phyloP scores from a whole-genome alignment of 2,329 filamentous ascomycete species.

The Emmonsiellopsis sp. region DNA sequence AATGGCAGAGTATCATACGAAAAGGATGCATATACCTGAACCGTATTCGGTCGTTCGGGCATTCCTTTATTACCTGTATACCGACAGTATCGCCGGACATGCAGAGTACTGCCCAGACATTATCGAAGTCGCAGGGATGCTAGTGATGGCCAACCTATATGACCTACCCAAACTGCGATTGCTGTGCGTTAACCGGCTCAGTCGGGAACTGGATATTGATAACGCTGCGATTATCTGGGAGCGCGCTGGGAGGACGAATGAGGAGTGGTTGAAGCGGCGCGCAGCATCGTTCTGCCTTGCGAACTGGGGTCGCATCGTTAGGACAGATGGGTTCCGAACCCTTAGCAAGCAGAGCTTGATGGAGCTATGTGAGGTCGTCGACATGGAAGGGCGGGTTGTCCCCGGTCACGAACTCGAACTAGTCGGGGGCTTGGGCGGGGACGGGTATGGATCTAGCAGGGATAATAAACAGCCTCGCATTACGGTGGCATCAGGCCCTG shows the following conservation, averaged over 20 bases:
- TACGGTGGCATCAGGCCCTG: conserved; percentile 15
- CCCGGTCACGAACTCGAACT: conserved; percentile 73
- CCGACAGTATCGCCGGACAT: conserved; percentile 67
- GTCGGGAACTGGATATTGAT: conserved; percentile 84
- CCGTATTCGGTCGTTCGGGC: conserved; percentile 89
- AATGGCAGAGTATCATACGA: conserved; percentile 96
- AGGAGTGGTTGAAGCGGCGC: conserved; percentile 86
- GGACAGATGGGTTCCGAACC: conserved; percentile 75
- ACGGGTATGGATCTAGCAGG: conserved; percentile 29
- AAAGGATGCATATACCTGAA: conserved; percentile 95
- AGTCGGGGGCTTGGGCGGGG: conserved; percentile 44
- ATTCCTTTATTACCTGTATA: conserved; percentile 94
- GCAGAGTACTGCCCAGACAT: conserved; percentile 55
- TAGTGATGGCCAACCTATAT: conserved; percentile 97
- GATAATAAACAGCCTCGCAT: conserved; percentile 22
- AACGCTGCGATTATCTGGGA: conserved; percentile 97
- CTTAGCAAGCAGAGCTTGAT: conserved; percentile 72
- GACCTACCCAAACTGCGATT: conserved; percentile 89
- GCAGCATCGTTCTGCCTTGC: conserved; percentile 82
- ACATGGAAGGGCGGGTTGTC: conserved; percentile 83
- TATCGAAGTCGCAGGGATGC: conserved; percentile 79
- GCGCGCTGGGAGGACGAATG: conserved; percentile 76
- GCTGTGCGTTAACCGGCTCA: conserved; percentile 80
- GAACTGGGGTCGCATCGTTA: conserved; percentile 89
- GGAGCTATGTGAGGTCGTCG: conserved; percentile 86